A percentile compares a stretch with the other conserved stretches of the same genome.
Conservation (phyloP, 768 basidiomycete species). For the Trametes villosa region DNA sequence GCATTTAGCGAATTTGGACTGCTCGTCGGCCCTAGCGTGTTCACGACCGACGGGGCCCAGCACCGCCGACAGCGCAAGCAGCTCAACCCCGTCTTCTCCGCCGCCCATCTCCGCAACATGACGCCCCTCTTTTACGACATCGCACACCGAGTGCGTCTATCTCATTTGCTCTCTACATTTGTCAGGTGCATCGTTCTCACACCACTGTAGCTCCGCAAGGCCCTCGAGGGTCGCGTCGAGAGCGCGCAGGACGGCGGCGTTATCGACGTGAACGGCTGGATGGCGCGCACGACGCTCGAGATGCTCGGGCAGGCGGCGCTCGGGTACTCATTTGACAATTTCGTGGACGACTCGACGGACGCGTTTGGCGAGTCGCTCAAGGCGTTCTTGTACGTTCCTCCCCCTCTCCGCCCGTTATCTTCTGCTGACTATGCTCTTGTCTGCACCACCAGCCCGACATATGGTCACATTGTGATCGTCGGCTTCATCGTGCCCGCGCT, state of each 20-base stretch:
- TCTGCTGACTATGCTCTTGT: constrained; percentile 20
- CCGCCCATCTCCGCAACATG: constrained; percentile 28
- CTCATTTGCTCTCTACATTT: not conserved
- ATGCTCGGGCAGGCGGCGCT: constrained; percentile 31
- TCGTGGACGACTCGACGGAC: constrained; percentile 19
- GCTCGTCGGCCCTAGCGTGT: constrained; percentile 20
- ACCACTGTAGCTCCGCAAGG: constrained; percentile 12
- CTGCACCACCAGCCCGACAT: constrained; percentile 16
- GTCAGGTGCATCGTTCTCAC: not conserved
- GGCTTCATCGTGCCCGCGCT: constrained; percentile 1
- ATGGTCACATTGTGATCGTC: not conserved
- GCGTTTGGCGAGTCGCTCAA: constrained; percentile 30
- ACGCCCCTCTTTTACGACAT: constrained; percentile 25
- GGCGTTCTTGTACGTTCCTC: constrained; percentile 24
- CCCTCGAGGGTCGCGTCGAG: not conserved
- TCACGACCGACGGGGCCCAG: constrained; percentile 16
- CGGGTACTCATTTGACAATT: constrained; percentile 32
- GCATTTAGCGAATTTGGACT: not conserved
- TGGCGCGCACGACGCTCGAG: constrained; percentile 30
- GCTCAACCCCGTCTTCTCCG: constrained; percentile 30
- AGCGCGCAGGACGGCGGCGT: not conserved
- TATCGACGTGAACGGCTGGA: constrained; percentile 24
- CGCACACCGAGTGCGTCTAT: constrained; percentile 9
- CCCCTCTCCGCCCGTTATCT: not conserved
- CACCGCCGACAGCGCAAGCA: constrained; percentile 28